Percentiles rank a stretch among this genome's conserved stretches.
Conservation (phyloP, 2,329 filamentous ascomycete species). For the Fusarium torreyae region DNA sequence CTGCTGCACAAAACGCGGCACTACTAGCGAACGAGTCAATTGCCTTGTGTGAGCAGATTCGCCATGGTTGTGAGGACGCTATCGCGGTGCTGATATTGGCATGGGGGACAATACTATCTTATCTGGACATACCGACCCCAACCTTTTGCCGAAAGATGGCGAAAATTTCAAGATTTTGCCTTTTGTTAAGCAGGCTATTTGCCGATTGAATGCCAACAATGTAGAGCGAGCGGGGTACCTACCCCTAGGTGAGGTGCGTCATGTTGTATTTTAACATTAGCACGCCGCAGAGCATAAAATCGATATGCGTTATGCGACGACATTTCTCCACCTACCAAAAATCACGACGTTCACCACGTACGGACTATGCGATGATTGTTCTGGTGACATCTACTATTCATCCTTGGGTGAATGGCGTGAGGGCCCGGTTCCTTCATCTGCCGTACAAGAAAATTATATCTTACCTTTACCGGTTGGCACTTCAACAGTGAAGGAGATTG, state of each 20-base stretch:
- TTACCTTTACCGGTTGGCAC: neutral
- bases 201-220: accelerated
- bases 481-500: neutral
- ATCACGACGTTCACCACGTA: neutral
- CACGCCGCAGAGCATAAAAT: neutral
- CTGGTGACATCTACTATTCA: neutral
- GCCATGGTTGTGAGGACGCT: neutral
- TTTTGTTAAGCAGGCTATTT: neutral
- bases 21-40: accelerated
- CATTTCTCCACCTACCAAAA: neutral
- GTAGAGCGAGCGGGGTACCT: too few species aligned
- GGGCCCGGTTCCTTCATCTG: too few species aligned
- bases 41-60: neutral
- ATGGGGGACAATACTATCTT: neutral
- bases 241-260: neutral
- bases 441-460: neutral
- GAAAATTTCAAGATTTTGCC: neutral
- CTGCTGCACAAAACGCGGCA: neutral
- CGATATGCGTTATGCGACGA: neutral
- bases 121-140: neutral
- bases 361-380: neutral
- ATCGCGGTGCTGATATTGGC: neutral
- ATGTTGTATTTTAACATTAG: neutral
- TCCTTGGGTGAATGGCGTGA: too few species aligned
- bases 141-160: accelerated